Percentiles rank a stretch among this genome's conserved stretches.
Evolutionary conservation across 2,329 filamentous ascomycete species (phyloP).

Genomic region (Penicillium sp.): DNA sequence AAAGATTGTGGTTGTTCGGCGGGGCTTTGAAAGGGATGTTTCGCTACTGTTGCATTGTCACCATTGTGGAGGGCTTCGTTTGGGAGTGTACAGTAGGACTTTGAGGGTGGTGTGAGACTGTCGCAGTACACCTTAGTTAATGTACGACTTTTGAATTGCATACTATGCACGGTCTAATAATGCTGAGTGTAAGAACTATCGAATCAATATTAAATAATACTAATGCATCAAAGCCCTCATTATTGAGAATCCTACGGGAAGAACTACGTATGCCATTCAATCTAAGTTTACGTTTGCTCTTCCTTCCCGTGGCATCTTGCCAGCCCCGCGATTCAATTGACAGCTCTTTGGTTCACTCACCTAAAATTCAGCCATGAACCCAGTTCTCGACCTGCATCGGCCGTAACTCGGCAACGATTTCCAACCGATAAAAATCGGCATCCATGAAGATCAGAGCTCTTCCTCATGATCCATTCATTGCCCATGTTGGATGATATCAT

Average conservation of each 20-base stretch:
- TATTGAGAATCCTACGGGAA: background rate
- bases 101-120: background rate
- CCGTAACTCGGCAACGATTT: background rate
- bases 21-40: background rate
- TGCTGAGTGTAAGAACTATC: background rate
- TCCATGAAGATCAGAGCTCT: background rate
- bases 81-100: background rate
- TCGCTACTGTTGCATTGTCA: background rate
- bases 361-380: slow-evolving; percentile 6
- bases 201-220: background rate
- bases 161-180: background rate
- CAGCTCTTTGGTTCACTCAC: background rate
- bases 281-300: background rate
- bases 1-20: background rate
- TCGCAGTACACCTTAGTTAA: too few species aligned
- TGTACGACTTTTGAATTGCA: background rate
- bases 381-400: background rate
- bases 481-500: background rate
- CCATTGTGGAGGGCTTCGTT: background rate
- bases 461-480: background rate
- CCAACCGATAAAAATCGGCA: background rate
- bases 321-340: slow-evolving; percentile 1
- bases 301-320: background rate
- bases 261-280: background rate
- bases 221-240: too few species aligned